These are phyloP conservation scores for Fusarium scirpi DNA, from an alignment of 2,329 filamentous ascomycete species.

Conservation along the genomic window DNA sequence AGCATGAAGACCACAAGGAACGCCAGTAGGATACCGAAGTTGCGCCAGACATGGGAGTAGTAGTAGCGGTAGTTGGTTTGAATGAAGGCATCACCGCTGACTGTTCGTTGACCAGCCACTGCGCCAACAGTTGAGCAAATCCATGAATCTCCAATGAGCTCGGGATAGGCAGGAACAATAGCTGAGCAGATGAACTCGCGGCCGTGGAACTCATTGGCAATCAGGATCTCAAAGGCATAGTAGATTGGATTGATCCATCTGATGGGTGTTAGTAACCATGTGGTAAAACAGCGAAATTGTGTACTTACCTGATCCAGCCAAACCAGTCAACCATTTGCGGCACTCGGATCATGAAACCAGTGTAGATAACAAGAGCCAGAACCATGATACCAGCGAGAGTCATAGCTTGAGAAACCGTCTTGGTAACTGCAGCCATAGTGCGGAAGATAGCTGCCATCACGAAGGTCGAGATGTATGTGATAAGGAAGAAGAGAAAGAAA, in stretches of 20 bases:
- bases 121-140: slow-evolving; percentile 68
- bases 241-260: slow-evolving; percentile 80
- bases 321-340: slow-evolving; percentile 73
- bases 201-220: slow-evolving; percentile 78
- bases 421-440: slow-evolving; percentile 77
- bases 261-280: slow-evolving; percentile 52
- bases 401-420: slow-evolving; percentile 71
- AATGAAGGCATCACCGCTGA: slow-evolving; percentile 73
- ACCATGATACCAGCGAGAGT: slow-evolving; percentile 65
- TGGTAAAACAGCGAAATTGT: fast-evolving
- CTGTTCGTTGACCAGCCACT: slow-evolving; percentile 62
- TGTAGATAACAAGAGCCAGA: slow-evolving; percentile 60
- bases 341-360: slow-evolving; percentile 44
- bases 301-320: slow-evolving; percentile 65
- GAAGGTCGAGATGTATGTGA: slow-evolving; percentile 75
- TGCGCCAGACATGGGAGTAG: slow-evolving; percentile 72
- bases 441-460: slow-evolving; percentile 83
- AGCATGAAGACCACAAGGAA: slow-evolving; percentile 74
- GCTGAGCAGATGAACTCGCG: slow-evolving; percentile 67
- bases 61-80: slow-evolving; percentile 66
- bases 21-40: slow-evolving; percentile 74
- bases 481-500: slow-evolving; percentile 82
- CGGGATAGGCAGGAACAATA: slow-evolving; percentile 61
- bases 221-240: slow-evolving; percentile 79
- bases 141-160: slow-evolving; percentile 59